Evolutionary conservation across 139 green algal species (phyloP), one percentile per base, ranked within the genome.

Genomic region (Picochlorum costavermella): DNA sequence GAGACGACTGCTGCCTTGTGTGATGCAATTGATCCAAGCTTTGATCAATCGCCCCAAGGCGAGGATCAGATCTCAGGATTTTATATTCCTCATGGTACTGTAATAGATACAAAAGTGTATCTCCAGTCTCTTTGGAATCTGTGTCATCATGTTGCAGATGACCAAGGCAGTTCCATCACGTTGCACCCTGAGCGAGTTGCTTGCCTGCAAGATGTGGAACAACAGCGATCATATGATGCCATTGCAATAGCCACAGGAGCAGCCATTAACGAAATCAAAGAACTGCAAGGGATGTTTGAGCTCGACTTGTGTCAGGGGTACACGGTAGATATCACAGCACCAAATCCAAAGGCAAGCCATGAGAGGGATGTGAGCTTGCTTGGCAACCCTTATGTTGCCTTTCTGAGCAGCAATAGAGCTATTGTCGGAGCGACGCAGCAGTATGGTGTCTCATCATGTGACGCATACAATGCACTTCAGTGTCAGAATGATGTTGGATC

Each of bases 381-480:
- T 13, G 88, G 88, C 0, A 40, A 70, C 9, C 74, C 78, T 2
- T 96, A 96, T 77, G 45, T 94, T 11, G 81, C 84, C 2, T 74
- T 73, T 14, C 69, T 79, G 29, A 73, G 72, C 26, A 49, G 56
- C 1, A 6, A 50, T 5, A 44, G 64, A 28, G 12, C 87, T 28
- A 73, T 93, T 40, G 73, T 92, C 2, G 85, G 88, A 2, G 85
- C 87, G 13, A 92, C 82, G 4, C 84, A 86, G 67, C 28, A 67
- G 4, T 77, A 86, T 60, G 81, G 72, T 30, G 69, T 74, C 37
- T 77, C 56, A 10, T 50, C 73, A 20, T 56, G 78, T 10, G 60
- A 77, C 6, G 75, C 83, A 5, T 58, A 85, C 4, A 33, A 11
- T 0, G 69, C 79, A 50, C 73, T 76, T 36, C 31, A 53, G 58